Conservation (phyloP, 805 yeast genomes). For the Teunomyces stri region DNA sequence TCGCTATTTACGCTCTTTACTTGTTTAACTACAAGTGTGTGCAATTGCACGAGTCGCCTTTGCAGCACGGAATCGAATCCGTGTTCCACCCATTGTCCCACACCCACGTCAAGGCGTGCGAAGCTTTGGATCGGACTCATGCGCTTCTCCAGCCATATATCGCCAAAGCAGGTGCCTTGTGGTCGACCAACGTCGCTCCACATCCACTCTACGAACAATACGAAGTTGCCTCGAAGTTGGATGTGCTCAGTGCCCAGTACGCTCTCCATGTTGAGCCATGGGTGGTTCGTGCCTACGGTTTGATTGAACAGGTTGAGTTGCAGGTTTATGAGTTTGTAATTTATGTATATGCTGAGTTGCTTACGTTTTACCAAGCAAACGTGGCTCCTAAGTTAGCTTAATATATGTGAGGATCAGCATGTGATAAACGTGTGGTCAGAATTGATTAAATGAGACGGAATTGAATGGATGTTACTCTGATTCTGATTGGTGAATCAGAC, state of each 20-base stretch:
- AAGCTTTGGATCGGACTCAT: constrained; percentile 28
- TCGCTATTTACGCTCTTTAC: constrained; percentile 35
- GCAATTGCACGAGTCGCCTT: constrained; percentile 24
- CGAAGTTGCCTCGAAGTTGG: constrained; percentile 27
- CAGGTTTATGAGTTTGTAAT: constrained; percentile 25
- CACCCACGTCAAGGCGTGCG: constrained; percentile 36
- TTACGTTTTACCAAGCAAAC: constrained; percentile 18
- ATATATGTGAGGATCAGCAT: background rate
- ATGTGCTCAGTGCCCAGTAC: constrained; percentile 20
- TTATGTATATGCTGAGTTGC: constrained; percentile 17
- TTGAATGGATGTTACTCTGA: too few relatives aligned
- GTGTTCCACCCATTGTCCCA: constrained; percentile 39
- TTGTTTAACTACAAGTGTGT: constrained; percentile 41
- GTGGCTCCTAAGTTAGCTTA: constrained; percentile 19
- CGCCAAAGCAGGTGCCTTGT: constrained; percentile 22
- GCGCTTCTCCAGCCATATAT: constrained; percentile 30
- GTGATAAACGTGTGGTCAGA: too few relatives aligned
- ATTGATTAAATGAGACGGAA: too few relatives aligned
- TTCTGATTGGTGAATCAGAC: too few relatives aligned
- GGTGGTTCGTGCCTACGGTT: constrained; percentile 30
- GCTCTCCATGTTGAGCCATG: constrained; percentile 27
- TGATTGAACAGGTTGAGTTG: constrained; percentile 33
- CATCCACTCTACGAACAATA: constrained; percentile 33
- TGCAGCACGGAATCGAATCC: constrained; percentile 28
- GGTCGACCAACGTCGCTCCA: constrained; percentile 39